phyloP scores from a whole-genome alignment of 2,329 filamentous ascomycete genomes.

The Aspergillus viridinutans region DNA sequence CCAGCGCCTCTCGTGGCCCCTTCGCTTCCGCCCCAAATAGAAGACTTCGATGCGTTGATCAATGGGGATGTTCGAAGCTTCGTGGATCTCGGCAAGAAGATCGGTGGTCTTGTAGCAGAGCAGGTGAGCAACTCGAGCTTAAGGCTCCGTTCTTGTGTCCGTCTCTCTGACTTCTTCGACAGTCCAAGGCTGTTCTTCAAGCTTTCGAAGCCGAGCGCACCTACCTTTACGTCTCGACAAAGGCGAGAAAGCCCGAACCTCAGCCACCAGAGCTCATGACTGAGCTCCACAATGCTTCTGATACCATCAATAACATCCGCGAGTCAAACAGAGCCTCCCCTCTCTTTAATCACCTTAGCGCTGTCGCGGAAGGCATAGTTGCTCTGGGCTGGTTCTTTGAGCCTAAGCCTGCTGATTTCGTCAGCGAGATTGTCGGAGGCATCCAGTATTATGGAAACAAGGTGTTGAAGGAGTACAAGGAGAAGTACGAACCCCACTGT shows the following conservation, averaged over 20 bases:
- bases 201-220: slow-evolving; percentile 81
- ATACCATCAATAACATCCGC: slow-evolving; percentile 73
- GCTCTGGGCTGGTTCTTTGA: slow-evolving; percentile 89
- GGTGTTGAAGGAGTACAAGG: slow-evolving; percentile 86
- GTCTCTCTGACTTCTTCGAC: slow-evolving; percentile 11
- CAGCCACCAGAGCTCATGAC: slow-evolving; percentile 72
- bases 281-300: slow-evolving; percentile 78
- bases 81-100: slow-evolving; percentile 68
- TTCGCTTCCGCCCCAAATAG: slow-evolving; percentile 68
- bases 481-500: slow-evolving; percentile 51
- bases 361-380: slow-evolving; percentile 85
- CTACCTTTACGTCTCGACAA: slow-evolving; percentile 82
- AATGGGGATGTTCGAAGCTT: slow-evolving; percentile 70
- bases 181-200: slow-evolving; percentile 55
- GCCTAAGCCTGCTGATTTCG: slow-evolving; percentile 75
- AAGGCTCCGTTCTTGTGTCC: neutral
- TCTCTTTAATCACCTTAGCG: slow-evolving; percentile 75
- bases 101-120: slow-evolving; percentile 73
- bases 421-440: slow-evolving; percentile 75
- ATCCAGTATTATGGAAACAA: slow-evolving; percentile 94
- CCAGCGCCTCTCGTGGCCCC: slow-evolving; percentile 51
- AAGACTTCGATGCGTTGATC: slow-evolving; percentile 82
- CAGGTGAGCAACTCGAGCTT: slow-evolving; percentile 55
- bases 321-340: slow-evolving; percentile 74
- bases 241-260: slow-evolving; percentile 85